A percentile compares a stretch with the other conserved stretches of the same genome.
These are phyloP conservation scores for Verticillium tricorpus DNA, from an alignment of 2,329 filamentous ascomycete genomes.

Conservation along the genomic window DNA sequence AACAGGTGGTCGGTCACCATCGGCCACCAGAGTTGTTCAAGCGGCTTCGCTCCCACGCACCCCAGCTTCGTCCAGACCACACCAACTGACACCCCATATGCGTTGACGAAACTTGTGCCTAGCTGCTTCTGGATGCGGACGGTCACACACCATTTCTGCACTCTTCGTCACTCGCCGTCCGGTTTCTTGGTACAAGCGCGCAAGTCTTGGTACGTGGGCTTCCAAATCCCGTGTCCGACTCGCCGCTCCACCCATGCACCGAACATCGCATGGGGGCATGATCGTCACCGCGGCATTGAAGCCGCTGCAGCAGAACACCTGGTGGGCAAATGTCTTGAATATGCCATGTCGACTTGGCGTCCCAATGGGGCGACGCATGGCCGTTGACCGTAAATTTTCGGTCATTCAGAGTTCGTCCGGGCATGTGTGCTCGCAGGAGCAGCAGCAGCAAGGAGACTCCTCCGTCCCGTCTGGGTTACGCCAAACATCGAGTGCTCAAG, in stretches of 20 bases:
- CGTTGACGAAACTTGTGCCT: background rate
- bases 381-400: background rate
- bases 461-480: background rate
- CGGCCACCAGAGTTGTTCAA: background rate
- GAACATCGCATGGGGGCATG: background rate
- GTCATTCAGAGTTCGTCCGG: background rate
- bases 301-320: background rate
- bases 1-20: background rate
- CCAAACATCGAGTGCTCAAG: background rate
- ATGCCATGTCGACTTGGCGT: background rate
- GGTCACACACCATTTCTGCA: background rate
- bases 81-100: background rate
- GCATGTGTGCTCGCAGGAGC: background rate
- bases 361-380: background rate
- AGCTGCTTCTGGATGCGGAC: background rate
- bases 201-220: background rate
- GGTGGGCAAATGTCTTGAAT: background rate
- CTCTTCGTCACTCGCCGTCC: background rate
- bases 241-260: background rate
- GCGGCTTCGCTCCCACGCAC: background rate
- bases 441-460: background rate
- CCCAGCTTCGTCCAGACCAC: background rate
- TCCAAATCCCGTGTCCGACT: background rate
- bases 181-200: background rate
- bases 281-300: background rate